Evolutionary conservation across 2,329 filamentous ascomycete genomes (phyloP).

Genomic region (Aureobasidium pullulans): DNA sequence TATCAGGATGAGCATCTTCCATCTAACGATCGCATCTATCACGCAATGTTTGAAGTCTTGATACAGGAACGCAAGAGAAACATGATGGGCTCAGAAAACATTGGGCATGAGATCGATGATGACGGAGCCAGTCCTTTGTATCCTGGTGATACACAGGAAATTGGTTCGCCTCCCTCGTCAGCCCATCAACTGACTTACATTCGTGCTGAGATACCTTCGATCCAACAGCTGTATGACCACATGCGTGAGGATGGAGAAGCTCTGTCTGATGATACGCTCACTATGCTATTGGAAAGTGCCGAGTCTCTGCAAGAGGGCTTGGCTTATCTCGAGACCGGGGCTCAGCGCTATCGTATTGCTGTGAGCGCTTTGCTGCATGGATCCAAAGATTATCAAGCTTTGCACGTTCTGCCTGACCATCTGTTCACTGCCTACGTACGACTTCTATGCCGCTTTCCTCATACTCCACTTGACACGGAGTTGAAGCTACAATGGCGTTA

Average conservation of each 20-base stretch:
- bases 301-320: conserved; percentile 41
- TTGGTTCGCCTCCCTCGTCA: conserved; percentile 50
- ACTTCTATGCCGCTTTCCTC: conserved; percentile 41
- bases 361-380: conserved; percentile 15
- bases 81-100: neutral
- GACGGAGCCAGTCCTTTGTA: conserved; percentile 26
- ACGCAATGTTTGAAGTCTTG: conserved; percentile 52
- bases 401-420: conserved; percentile 22
- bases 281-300: conserved; percentile 50
- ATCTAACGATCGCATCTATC: conserved; percentile 39
- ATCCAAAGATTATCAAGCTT: conserved; percentile 2
- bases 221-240: conserved; percentile 50
- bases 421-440: conserved; percentile 47
- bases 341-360: neutral
- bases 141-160: conserved; percentile 55
- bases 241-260: conserved; percentile 44
- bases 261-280: conserved; percentile 32
- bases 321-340: conserved; percentile 36
- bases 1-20: conserved; percentile 40
- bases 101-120: conserved; percentile 13
- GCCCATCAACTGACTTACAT: conserved; percentile 58
- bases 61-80: conserved; percentile 28
- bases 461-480: conserved; percentile 23
- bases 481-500: neutral
- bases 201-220: conserved; percentile 52